Evolutionary conservation across 1,284 basidiomycete genomes (phyloP), one percentile per base, ranked within the genome.

Genomic region (Cerioporus squamosus): DNA sequence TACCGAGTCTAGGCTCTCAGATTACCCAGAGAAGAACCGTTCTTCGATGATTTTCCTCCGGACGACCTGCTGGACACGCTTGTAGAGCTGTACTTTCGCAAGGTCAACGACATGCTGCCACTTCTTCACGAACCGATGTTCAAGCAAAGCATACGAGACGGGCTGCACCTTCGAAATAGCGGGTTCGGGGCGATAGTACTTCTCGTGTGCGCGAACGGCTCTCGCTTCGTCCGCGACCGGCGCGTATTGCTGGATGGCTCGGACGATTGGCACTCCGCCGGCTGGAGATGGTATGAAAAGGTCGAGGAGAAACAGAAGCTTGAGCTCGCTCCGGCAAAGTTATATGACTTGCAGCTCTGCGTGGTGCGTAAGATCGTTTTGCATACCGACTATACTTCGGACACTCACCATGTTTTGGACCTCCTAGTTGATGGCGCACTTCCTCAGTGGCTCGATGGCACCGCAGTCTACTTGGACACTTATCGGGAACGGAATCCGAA

Each of bases 361-460:
- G 72, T 75, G 33, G 85, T 86, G 62, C 24, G 71, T 12, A 17
- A 7, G 44, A 17, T 29, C 15, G 3, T 9, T 8, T 31, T 24
- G 44, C 10, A 15, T 10, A 92, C 93, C 9, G 77, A 93, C 17
- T 93, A 93, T 15, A 90, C 88, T 58, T 82, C 94, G n/a, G 91
- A 88, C 91, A 92, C 46, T 83, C 91, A 4, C 77, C 94, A 12
- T 82, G 94, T 56, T 88, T 91, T 4, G 91, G 94, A 68, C 86
- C 36, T n/a, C 39, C 9, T 44, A 65, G 63, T 53, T 65, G 17
- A 50, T 44, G 15, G 58, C 51, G 3, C 7, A 51, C 7, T 86
- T 81, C 61, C 62, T 84, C 33, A 80, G 84, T 63, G 84, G 84
- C 2, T 82, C 85, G 9, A 85, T 86, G 0, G 82, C 84, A 0